phyloP scores from a whole-genome alignment of 441 rosid species.

The Populus hybrid region DNA sequence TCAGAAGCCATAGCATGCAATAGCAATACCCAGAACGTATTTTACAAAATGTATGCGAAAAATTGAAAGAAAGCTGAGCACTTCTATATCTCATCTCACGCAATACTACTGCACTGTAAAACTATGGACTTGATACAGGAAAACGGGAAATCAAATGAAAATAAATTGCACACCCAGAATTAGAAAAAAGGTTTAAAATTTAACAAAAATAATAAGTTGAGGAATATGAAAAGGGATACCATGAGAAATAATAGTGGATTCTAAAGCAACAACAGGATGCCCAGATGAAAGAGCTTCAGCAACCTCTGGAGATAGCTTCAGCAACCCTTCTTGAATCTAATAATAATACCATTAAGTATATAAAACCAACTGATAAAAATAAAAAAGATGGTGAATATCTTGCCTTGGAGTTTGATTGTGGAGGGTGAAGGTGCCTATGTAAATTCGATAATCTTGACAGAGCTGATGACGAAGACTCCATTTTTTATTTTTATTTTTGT shows the following conservation, averaged over 20 bases:
- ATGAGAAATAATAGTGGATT: constrained; percentile 89
- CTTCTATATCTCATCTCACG: background rate
- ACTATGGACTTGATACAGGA: background rate
- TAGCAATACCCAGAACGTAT: background rate
- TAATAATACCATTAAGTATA: background rate
- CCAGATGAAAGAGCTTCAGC: constrained; percentile 58
- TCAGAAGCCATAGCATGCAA: background rate
- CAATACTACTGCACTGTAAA: background rate
- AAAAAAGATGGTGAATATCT: background rate
- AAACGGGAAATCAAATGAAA: background rate
- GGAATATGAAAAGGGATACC: constrained; percentile 32
- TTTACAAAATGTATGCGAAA: background rate
- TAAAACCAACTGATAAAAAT: background rate
- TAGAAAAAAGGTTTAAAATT: background rate
- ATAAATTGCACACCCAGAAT: background rate
- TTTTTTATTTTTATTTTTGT: background rate
- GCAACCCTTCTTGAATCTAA: constrained; percentile 13
- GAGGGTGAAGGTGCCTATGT: constrained; percentile 39
- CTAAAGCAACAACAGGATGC: constrained; percentile 73
- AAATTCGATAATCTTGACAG: constrained; percentile 42
- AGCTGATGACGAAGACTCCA: constrained; percentile 40
- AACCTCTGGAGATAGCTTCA: constrained; percentile 65
- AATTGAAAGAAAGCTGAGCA: background rate
- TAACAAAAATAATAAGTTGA: background rate
- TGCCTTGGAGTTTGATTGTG: constrained; percentile 26